Conservation (phyloP, 2,329 filamentous ascomycete species). For the Fusarium fujikuroi region DNA sequence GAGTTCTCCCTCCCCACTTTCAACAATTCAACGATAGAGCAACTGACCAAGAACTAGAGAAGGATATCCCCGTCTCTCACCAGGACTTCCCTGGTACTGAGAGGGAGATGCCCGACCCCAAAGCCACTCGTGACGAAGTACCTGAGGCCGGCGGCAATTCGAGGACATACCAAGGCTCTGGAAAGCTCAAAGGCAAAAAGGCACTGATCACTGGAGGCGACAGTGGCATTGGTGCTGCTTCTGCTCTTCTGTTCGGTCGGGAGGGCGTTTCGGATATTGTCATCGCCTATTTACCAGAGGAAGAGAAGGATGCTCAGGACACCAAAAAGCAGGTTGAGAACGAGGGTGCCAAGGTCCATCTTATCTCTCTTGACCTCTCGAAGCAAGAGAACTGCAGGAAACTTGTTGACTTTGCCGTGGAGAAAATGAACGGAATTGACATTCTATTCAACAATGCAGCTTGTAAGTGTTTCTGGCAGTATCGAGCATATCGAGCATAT, state of each 20-base stretch:
- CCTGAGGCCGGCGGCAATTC: slow-evolving; percentile 75
- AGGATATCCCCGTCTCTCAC: slow-evolving; percentile 44
- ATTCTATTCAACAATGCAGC: slow-evolving; percentile 81
- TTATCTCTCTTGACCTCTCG: slow-evolving; percentile 72
- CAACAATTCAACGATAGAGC: too few relatives aligned
- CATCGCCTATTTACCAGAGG: slow-evolving; percentile 79
- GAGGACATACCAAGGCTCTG: slow-evolving; percentile 77
- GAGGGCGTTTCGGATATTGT: slow-evolving; percentile 77
- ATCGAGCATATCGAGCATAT: background rate
- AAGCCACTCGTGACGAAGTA: slow-evolving; percentile 71
- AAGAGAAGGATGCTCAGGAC: slow-evolving; percentile 79
- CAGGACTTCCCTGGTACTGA: slow-evolving; percentile 47
- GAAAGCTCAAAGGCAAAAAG: slow-evolving; percentile 79
- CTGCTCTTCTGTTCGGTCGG: slow-evolving; percentile 81
- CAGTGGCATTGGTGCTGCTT: slow-evolving; percentile 80
- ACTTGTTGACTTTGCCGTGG: slow-evolving; percentile 72
- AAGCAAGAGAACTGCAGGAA: slow-evolving; percentile 75
- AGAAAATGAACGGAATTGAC: slow-evolving; percentile 75
- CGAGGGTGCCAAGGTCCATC: slow-evolving; percentile 72
- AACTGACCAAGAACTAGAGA: slow-evolving; percentile 49
- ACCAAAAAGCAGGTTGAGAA: slow-evolving; percentile 77
- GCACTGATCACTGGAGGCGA: slow-evolving; percentile 86
- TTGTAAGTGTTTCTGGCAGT: slow-evolving; percentile 60
- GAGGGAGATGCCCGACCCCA: slow-evolving; percentile 45
- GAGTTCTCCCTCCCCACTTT: background rate